Conservation (phyloP, 345 rosid species). For the Citrus medica region DNA sequence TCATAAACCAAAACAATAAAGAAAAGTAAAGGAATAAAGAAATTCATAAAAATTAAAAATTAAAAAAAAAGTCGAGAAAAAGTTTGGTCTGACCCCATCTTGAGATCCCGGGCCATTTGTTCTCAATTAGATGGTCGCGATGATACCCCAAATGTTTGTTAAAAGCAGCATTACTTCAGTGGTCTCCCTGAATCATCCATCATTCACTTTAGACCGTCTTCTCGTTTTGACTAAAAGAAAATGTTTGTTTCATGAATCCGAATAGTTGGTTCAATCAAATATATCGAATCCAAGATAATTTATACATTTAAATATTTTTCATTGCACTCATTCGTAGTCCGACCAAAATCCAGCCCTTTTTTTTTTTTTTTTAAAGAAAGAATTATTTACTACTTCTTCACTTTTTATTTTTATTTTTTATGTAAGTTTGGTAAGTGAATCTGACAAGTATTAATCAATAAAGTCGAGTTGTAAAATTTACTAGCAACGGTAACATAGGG, state of each 20-base stretch:
- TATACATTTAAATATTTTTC: neutral
- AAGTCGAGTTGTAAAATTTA: constrained; percentile 18
- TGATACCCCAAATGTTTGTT: neutral
- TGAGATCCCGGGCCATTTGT: neutral
- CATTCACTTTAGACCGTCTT: neutral
- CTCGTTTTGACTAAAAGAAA: neutral
- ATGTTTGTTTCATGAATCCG: neutral
- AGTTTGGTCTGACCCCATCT: too few relatives aligned
- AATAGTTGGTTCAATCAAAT: neutral
- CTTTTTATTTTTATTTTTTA: neutral
- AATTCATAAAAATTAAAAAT: neutral
- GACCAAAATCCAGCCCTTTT: neutral
- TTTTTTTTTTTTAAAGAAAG: neutral
- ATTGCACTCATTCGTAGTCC: neutral
- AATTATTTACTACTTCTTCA: too few relatives aligned
- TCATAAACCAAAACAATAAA: neutral
- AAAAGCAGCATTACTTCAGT: neutral
- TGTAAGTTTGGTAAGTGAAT: neutral
- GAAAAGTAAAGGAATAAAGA: too few relatives aligned
- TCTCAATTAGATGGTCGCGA: neutral
- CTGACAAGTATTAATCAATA: neutral
- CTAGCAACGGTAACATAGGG: constrained; percentile 48
- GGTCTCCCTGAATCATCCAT: neutral
- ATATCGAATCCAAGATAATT: neutral
- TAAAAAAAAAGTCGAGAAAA: neutral